A percentile compares a stretch with the other conserved stretches of the same genome.
These are phyloP conservation scores for Serendipita sp. DNA, from an alignment of 768 basidiomycete species.

Conservation along the genomic window DNA sequence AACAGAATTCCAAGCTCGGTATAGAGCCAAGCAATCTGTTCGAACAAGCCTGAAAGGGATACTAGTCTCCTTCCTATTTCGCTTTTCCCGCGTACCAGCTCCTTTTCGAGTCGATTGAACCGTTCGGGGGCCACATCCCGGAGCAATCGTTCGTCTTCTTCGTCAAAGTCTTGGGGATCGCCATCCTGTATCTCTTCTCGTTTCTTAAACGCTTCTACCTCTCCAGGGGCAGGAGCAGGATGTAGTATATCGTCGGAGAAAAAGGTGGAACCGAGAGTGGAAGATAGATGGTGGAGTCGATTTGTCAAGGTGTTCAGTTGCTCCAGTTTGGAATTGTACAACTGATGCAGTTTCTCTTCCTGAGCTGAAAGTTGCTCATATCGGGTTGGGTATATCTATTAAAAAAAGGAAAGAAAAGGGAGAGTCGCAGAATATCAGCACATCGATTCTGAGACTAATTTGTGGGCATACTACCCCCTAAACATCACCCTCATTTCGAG, in stretches of 20 bases:
- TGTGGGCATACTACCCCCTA: not conserved
- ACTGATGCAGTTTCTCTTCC: constrained; percentile 65
- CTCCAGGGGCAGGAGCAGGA: constrained; percentile 27
- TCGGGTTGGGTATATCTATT: constrained; percentile 44
- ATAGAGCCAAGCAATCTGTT: constrained; percentile 70
- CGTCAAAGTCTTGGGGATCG: not conserved
- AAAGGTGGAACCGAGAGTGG: constrained; percentile 44
- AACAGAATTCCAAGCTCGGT: constrained; percentile 62
- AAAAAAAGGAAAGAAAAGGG: too few relatives aligned
- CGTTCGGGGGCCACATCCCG: constrained; percentile 68
- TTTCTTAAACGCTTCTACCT: constrained; percentile 19
- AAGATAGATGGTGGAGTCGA: constrained; percentile 41
- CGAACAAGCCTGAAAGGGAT: constrained; percentile 43
- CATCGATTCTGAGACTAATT: not conserved
- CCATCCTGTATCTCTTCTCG: not conserved
- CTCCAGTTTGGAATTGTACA: constrained; percentile 64
- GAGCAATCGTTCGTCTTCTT: constrained; percentile 24
- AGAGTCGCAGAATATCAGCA: not conserved
- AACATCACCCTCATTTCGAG: not conserved
- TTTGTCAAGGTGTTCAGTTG: constrained; percentile 55
- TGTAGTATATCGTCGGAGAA: constrained; percentile 40
- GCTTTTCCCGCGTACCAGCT: constrained; percentile 68
- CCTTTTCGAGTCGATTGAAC: constrained; percentile 66
- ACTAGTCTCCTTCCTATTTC: constrained; percentile 64
- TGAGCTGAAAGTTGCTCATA: constrained; percentile 50